Base-by-base conservation (phyloP, 768 basidiomycete species). In the Sistotremastrum suecicum region DNA sequence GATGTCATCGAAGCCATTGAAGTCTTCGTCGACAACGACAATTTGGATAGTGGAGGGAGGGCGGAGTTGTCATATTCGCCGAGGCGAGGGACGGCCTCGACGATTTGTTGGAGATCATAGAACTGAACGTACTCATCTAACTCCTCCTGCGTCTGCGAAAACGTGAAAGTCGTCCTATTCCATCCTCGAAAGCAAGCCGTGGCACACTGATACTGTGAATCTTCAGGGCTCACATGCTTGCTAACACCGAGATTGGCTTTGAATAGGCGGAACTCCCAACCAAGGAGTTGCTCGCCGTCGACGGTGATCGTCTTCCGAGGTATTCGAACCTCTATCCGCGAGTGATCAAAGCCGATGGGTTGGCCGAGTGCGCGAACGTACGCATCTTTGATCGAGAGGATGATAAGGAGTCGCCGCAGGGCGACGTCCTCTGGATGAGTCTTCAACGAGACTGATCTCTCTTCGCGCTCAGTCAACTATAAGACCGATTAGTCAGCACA, bases 251-350 rank as follows among this genome's bases (percentile, higher is more conserved):
- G 70, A 45, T 75, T 74, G 9, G 81, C 75, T 47, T 71, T 72
- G 71, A 83, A 90, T 37, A 89, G 66, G 5, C 87, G 74, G 61
- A 90, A 88, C 58, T 90, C 87, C 87, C 87, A 90, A 0, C 87
- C 87, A 12, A 70, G 67, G 0, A 89, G 66, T 1, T 75, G 72
- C 39, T 75, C 71, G 4, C 76, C 75, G 58, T 89, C 87, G 2
- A 80, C 81, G 1, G 63, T 68, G 5, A 79, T 82, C 3, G 62
- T 68, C 50, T 74, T 65, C 35, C 71, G 70, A 52, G 79, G 68
- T 41, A 88, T 72, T 60, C 87, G 76, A 67, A 87, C 86, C 52
- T 88, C 83, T 50, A 90, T 75, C 2, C 85, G 78, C 4, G 79
- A 76, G 63, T 71, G 83, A 64, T 88, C 84, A 58, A 89, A 87